These are phyloP conservation scores for Aspergillus cavernicola DNA, from an alignment of 495 filamentous ascomycete species.

Conservation along the genomic window DNA sequence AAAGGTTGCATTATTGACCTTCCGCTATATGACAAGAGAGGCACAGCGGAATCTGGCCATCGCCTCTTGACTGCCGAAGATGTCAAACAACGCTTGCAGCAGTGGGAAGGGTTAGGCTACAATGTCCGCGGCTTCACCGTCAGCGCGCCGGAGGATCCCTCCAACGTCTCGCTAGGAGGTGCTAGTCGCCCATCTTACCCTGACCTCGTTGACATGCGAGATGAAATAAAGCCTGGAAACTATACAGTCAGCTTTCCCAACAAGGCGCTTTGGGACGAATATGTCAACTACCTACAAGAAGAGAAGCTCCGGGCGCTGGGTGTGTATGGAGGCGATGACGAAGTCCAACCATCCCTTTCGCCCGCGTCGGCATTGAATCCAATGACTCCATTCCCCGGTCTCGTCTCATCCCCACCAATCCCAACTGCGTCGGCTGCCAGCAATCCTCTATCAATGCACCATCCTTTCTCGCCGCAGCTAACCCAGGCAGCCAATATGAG, in stretches of 20 bases:
- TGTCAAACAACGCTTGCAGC: constrained; percentile 59
- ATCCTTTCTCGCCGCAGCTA: constrained; percentile 44
- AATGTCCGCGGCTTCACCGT: constrained; percentile 69
- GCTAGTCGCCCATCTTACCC: constrained; percentile 76
- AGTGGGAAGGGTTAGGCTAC: constrained; percentile 75
- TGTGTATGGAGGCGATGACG: constrained; percentile 71
- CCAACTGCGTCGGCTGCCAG: constrained; percentile 42
- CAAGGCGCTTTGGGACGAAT: constrained; percentile 71
- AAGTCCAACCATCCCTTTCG: constrained; percentile 64
- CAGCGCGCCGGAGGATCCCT: constrained; percentile 35
- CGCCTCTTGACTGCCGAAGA: constrained; percentile 57
- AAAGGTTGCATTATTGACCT: constrained; percentile 71
- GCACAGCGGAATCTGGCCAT: constrained; percentile 51
- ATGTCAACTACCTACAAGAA: constrained; percentile 76
- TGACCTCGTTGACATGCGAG: constrained; percentile 53
- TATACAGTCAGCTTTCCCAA: constrained; percentile 75
- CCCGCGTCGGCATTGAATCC: constrained; percentile 67
- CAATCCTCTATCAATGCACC: constrained; percentile 34
- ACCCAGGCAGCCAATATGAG: constrained; percentile 54
- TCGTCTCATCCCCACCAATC: constrained; percentile 56
- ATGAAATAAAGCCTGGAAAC: constrained; percentile 47
- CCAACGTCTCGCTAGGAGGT: constrained; percentile 33
- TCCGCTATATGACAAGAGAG: constrained; percentile 63
- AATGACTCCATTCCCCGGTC: constrained; percentile 51
- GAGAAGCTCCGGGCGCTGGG: constrained; percentile 88